These are phyloP conservation scores for Calonectria hongkongensis DNA, from an alignment of 2,329 filamentous ascomycete species.

Conservation along the genomic window DNA sequence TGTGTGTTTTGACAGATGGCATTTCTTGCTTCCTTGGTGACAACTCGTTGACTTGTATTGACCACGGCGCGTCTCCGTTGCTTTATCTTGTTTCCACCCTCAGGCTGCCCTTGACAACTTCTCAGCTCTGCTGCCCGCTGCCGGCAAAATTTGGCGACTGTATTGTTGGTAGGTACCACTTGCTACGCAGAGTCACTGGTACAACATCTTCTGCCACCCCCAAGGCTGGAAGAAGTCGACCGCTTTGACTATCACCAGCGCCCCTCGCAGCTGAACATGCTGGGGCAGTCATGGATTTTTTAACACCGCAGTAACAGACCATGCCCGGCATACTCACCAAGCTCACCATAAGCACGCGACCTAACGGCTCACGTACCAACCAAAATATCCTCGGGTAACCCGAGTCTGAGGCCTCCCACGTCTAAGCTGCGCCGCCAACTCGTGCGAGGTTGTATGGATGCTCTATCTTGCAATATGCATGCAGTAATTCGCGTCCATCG, in stretches of 20 bases:
- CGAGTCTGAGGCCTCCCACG: constrained; percentile 45
- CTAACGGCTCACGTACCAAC: constrained; percentile 48
- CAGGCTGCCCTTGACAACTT: neutral
- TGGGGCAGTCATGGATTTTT: constrained; percentile 35
- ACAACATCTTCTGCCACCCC: neutral
- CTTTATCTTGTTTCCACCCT: constrained; percentile 9
- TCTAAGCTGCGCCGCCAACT: constrained; percentile 45
- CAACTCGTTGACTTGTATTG: constrained; percentile 3
- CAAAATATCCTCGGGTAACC: constrained; percentile 42
- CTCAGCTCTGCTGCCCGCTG: neutral
- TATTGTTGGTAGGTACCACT: neutral
- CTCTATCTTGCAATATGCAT: constrained; percentile 49
- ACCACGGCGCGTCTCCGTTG: constrained; percentile 9
- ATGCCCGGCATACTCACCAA: constrained; percentile 38
- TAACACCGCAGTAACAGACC: constrained; percentile 35
- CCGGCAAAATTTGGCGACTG: constrained; percentile 12
- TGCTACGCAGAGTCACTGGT: neutral
- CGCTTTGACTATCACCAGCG: constrained; percentile 8
- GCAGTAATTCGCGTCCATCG: constrained; percentile 49
- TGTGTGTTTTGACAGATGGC: constrained; percentile 7
- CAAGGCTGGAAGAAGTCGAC: neutral
- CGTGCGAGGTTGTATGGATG: constrained; percentile 49
- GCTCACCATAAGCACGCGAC: constrained; percentile 39
- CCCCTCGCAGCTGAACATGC: constrained; percentile 6
- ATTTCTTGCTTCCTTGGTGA: constrained; percentile 13